Percentiles rank a stretch among this genome's conserved stretches.
These are phyloP conservation scores for Didymella keratinophila DNA, from an alignment of 2,329 filamentous ascomycete genomes.

Conservation along the genomic window DNA sequence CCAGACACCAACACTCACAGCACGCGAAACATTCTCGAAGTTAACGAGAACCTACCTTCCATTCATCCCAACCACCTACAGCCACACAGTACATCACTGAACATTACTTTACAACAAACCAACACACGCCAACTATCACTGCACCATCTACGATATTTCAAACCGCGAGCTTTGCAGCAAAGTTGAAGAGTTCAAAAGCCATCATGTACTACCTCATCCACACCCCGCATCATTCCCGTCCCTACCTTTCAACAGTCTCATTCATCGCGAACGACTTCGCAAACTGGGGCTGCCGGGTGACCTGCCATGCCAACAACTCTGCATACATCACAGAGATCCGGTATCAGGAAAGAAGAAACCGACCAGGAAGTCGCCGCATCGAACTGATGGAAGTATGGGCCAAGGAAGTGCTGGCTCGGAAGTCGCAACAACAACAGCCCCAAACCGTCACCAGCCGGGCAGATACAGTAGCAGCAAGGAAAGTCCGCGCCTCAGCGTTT, in stretches of 20 bases:
- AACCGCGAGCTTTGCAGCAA: not conserved
- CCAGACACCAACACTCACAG: not conserved
- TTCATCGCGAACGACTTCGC: slow-evolving; percentile 31
- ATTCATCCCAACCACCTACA: slow-evolving; percentile 8
- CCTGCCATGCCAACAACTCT: slow-evolving; percentile 20
- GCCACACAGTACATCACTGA: not conserved
- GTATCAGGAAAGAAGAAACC: slow-evolving; percentile 16
- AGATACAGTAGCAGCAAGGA: not conserved
- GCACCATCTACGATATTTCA: not conserved
- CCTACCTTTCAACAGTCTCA: slow-evolving; percentile 21
- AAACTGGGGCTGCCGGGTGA: slow-evolving; percentile 27
- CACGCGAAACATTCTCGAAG: not conserved
- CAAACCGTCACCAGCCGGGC: not conserved
- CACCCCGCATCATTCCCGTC: slow-evolving; percentile 5
- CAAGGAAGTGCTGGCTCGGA: slow-evolving; percentile 18
- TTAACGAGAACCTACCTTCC: slow-evolving; percentile 3
- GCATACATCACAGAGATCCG: slow-evolving; percentile 26
- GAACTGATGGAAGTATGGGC: slow-evolving; percentile 32
- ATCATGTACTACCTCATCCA: slow-evolving; percentile 15
- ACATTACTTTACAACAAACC: not conserved
- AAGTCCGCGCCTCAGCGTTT: slow-evolving; percentile 15
- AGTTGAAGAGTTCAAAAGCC: not conserved
- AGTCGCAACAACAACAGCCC: slow-evolving; percentile 3
- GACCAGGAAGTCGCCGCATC: slow-evolving; percentile 13
- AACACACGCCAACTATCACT: not conserved